These are phyloP conservation scores for Lithohypha guttulata DNA, from an alignment of 2,329 filamentous ascomycete genomes.

Conservation along the genomic window DNA sequence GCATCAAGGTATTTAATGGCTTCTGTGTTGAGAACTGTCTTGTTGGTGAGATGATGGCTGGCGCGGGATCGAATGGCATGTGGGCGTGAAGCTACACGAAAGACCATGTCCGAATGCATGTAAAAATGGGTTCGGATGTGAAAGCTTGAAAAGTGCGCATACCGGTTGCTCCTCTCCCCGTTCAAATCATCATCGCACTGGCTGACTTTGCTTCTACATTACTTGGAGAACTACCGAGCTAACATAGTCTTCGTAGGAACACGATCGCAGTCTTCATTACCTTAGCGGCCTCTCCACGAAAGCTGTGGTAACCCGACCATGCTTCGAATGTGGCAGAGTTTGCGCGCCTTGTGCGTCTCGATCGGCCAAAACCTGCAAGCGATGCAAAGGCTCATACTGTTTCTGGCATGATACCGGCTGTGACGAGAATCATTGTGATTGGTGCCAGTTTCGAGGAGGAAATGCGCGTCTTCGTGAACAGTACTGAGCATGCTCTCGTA, in stretches of 20 bases:
- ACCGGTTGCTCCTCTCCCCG: not conserved
- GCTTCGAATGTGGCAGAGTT: not conserved
- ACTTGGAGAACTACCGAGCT: not conserved
- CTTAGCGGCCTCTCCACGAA: not conserved
- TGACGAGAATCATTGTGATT: not conserved
- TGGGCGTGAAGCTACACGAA: constrained; percentile 38
- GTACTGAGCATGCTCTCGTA: not conserved
- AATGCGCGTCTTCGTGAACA: not conserved
- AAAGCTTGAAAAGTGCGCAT: not conserved
- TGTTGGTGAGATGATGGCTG: constrained; percentile 42
- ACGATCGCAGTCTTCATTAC: not conserved
- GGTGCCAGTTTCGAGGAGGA: not conserved
- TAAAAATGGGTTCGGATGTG: not conserved
- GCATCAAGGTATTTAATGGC: constrained; percentile 59
- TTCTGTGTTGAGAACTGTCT: constrained; percentile 47
- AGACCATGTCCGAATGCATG: not conserved
- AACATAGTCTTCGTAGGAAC: not conserved
- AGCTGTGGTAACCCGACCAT: not conserved
- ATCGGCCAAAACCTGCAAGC: not conserved
- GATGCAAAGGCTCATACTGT: not conserved
- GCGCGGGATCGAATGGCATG: constrained; percentile 46
- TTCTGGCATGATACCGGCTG: not conserved
- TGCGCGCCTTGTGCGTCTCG: not conserved
- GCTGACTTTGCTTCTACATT: not conserved
- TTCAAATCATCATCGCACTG: not conserved